These are phyloP conservation scores for Grosmannia huntii DNA, from an alignment of 2,329 filamentous ascomycete genomes.

Conservation along the genomic window DNA sequence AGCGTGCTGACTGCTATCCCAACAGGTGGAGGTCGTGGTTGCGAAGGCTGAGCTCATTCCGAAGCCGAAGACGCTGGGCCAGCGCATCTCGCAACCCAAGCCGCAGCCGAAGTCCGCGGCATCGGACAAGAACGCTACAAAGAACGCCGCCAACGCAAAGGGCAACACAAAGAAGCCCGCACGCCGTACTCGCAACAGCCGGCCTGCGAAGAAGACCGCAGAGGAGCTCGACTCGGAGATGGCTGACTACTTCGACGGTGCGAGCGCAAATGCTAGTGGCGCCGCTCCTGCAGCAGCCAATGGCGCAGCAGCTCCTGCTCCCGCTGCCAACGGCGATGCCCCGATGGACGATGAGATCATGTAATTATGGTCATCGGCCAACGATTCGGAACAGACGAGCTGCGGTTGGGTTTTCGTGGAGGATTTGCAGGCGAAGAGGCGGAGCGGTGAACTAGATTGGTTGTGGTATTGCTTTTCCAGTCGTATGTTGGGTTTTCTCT, in stretches of 20 bases:
- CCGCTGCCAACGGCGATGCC: slow-evolving; percentile 38
- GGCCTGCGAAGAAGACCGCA: slow-evolving; percentile 72
- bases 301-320: slow-evolving; percentile 27
- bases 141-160: slow-evolving; percentile 28
- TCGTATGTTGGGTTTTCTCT: neutral
- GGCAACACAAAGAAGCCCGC: slow-evolving; percentile 36
- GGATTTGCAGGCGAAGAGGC: neutral
- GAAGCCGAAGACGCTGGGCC: slow-evolving; percentile 57
- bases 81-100: slow-evolving; percentile 64
- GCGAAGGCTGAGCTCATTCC: slow-evolving; percentile 58
- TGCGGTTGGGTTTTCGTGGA: neutral
- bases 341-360: slow-evolving; percentile 57
- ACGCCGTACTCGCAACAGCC: slow-evolving; percentile 43
- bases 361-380: slow-evolving; percentile 14
- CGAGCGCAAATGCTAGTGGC: slow-evolving; percentile 29
- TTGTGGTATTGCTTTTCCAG: neutral
- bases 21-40: slow-evolving; percentile 79
- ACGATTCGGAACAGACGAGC: neutral
- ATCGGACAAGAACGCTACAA: slow-evolving; percentile 49
- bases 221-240: slow-evolving; percentile 97
- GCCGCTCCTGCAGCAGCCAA: slow-evolving; percentile 31
- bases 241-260: slow-evolving; percentile 76
- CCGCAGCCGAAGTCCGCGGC: slow-evolving; percentile 73
- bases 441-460: neutral
- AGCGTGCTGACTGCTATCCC: neutral